phyloP scores from a whole-genome alignment of 208 protist genomes.

The Trypanosoma mega region DNA sequence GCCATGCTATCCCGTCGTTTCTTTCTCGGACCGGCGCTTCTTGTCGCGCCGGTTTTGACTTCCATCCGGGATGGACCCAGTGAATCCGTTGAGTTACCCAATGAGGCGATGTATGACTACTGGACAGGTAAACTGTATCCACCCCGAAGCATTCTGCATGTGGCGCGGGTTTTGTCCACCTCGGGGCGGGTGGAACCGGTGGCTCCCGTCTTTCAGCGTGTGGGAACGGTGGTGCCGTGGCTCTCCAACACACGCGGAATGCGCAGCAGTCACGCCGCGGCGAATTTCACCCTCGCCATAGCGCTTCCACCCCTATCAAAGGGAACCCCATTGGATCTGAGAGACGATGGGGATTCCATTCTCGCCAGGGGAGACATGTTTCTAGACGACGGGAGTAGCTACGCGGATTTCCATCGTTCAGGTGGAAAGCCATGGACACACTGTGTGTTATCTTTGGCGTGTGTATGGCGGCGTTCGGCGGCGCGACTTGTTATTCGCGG shows the following conservation, averaged over 20 bases:
- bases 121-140: conserved; percentile 34
- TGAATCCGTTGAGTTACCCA: background rate
- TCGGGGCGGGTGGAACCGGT: background rate
- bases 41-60: conserved; percentile 18
- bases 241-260: conserved; percentile 17
- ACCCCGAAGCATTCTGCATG: background rate
- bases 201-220: conserved; percentile 32
- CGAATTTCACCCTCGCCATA: conserved; percentile 39
- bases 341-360: conserved; percentile 1
- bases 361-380: conserved; percentile 45
- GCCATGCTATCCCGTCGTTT: conserved; percentile 25
- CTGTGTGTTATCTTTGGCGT: conserved; percentile 8
- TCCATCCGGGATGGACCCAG: background rate
- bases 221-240: conserved; percentile 30
- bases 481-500: background rate
- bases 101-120: conserved; percentile 30
- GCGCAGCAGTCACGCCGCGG: conserved; percentile 28
- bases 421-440: background rate
- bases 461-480: background rate
- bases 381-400: conserved; percentile 52
- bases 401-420: conserved; percentile 5
- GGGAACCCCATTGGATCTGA: background rate
- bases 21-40: conserved; percentile 20
- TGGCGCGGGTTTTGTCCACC: no score
- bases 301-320: conserved; percentile 25